Percentiles rank a stretch among this genome's conserved stretches.
Evolutionary conservation across 2,329 filamentous ascomycete genomes (phyloP).

Genomic region (Cercospora nicotianae): DNA sequence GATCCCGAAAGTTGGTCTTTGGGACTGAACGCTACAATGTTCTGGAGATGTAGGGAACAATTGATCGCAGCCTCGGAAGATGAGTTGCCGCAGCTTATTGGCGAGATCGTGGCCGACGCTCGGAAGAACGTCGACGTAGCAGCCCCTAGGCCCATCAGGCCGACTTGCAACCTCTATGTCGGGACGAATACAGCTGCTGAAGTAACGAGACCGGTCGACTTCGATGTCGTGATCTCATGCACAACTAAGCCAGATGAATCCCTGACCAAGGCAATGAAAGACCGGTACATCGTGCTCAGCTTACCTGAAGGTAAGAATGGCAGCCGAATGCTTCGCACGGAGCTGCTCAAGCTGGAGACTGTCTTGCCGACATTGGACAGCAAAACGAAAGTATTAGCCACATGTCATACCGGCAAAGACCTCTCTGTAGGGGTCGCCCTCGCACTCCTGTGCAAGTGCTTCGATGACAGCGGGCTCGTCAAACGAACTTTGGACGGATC

Average conservation of each 20-base stretch:
- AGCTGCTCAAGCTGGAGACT: conserved; percentile 59
- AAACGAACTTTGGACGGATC: not conserved
- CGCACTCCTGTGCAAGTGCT: conserved; percentile 72
- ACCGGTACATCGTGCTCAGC: conserved; percentile 57
- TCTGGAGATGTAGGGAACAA: conserved; percentile 68
- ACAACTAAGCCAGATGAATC: conserved; percentile 42
- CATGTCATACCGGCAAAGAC: conserved; percentile 77
- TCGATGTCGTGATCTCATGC: conserved; percentile 48
- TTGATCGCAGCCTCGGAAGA: conserved; percentile 67
- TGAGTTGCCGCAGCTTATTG: conserved; percentile 58
- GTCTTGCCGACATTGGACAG: conserved; percentile 9
- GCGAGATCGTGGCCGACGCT: conserved; percentile 41
- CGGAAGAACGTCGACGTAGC: conserved; percentile 14
- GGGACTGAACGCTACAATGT: conserved; percentile 73
- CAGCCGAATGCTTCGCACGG: conserved; percentile 75
- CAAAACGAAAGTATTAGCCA: conserved; percentile 52
- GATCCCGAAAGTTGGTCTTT: conserved; percentile 91
- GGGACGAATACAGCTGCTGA: conserved; percentile 42
- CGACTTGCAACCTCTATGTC: conserved; percentile 45
- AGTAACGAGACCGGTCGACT: conserved; percentile 23
- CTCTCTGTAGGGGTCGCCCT: conserved; percentile 76
- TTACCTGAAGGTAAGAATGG: conserved; percentile 74
- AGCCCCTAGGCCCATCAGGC: conserved; percentile 44
- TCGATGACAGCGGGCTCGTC: conserved; percentile 60
- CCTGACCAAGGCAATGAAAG: conserved; percentile 40